Percentiles rank a stretch among this genome's conserved stretches.
These are phyloP conservation scores for Xylariaceae sp. DNA, from an alignment of 2,329 filamentous ascomycete genomes.

Conservation along the genomic window DNA sequence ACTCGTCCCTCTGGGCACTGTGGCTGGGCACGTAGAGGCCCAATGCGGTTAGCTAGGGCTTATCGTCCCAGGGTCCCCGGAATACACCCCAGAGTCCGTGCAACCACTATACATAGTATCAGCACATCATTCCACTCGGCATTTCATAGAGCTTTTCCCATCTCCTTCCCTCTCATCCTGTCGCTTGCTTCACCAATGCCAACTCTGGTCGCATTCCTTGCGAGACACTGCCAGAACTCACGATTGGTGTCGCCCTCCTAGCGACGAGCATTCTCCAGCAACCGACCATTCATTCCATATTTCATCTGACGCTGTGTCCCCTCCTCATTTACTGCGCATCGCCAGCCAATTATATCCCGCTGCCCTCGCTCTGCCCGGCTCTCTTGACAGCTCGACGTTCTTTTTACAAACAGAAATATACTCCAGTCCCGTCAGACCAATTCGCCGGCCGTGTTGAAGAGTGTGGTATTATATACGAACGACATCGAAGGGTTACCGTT, in stretches of 20 bases:
- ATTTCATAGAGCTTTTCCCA: conserved; percentile 11
- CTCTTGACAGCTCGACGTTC: conserved; percentile 1
- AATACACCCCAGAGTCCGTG: conserved; percentile 9
- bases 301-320: not conserved
- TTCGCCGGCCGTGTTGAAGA: not conserved
- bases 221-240: not conserved
- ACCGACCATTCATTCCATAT: not conserved
- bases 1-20: not conserved
- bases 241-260: not conserved
- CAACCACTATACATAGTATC: conserved; percentile 3
- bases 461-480: not conserved
- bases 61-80: conserved; percentile 1
- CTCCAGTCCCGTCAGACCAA: not conserved
- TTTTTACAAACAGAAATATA: not conserved
- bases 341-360: conserved; percentile 5
- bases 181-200: conserved; percentile 7
- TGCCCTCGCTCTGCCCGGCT: not conserved
- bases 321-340: conserved; percentile 6
- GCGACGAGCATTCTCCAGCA: not conserved
- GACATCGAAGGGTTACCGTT: not conserved
- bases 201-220: conserved; percentile 6
- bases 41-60: not conserved
- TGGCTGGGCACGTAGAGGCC: not conserved
- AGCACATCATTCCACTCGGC: conserved; percentile 14
- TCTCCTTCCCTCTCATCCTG: conserved; percentile 6